Evolutionary conservation across 1,284 basidiomycete genomes (phyloP), one percentile per base, ranked within the genome.

Genomic region (Ustilago sp.): DNA sequence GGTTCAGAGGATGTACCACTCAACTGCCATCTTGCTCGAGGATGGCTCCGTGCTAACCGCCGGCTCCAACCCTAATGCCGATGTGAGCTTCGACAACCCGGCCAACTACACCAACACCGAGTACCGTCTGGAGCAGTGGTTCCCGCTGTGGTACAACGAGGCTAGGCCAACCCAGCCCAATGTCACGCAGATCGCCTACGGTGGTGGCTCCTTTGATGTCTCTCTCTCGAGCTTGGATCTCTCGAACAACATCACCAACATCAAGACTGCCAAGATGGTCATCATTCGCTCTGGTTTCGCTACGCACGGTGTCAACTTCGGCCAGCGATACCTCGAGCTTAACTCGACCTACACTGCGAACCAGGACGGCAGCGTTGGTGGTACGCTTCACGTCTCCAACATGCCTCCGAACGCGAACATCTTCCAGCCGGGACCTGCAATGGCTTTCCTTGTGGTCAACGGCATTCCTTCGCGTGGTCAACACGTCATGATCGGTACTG

Each of bases 51-150:
- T 98, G 48, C 87, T 97, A 64, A 90, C 96, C 70, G 93, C 93
- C 59, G 95, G 95, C n/a, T 94, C 93, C 28, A 97, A 97, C 87
- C 94, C 95, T 39, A 95, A 96, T 85, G 89, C 93, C 53, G 94
- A 97, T 80, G 93, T 74, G 11, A 60, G 63, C 12, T 59, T 77
- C 28, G 69, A 52, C 51, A 83, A 82, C 70, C 52, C 68, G 12
- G 70, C 79, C 31, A 60, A 59, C 60, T 67, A 69, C 63, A 70
- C 72, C 41, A 92, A 93, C 8, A 96, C 94, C 8, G 91, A 92
- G 52, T 96, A 95, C 86, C 88, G 90, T 43, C 91, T 93, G 0
- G 94, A 97, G 87, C 90, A 92, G 61, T 95, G 94, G 87, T 87
- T 88, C 70, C 87, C 88, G 23, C 82, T 85, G 86, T 95, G 93